A percentile compares a stretch with the other conserved stretches of the same genome.
Conservation (phyloP, 495 filamentous ascomycete species). For the Cenococcum geophilum region DNA sequence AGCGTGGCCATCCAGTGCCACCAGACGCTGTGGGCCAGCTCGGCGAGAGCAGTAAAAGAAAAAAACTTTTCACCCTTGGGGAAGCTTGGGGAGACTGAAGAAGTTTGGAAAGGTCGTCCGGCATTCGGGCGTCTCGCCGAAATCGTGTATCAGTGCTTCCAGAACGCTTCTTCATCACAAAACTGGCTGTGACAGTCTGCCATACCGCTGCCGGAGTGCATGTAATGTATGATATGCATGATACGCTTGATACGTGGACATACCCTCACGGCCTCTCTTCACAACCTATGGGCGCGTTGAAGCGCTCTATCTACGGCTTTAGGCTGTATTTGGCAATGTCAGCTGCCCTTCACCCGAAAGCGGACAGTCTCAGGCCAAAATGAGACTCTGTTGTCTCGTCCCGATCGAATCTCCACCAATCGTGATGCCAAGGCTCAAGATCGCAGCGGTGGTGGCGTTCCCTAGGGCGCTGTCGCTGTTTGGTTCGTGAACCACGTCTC, state of each 20-base stretch:
- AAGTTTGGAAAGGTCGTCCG: background rate
- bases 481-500: background rate
- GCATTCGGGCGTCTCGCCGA: slow-evolving; percentile 2
- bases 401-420: background rate
- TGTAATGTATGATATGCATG: background rate
- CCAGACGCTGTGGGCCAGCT: too few relatives aligned
- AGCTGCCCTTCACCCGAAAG: background rate
- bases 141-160: background rate
- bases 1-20: background rate
- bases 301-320: background rate
- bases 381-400: background rate
- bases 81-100: background rate
- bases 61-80: too few relatives aligned
- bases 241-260: background rate
- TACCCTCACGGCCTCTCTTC: background rate
- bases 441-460: background rate
- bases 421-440: background rate
- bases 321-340: background rate
- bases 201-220: too few relatives aligned
- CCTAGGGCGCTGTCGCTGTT: background rate
- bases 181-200: background rate
- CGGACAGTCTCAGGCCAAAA: background rate
- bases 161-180: background rate
- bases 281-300: background rate
- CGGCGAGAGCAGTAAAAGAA: too few relatives aligned